These are phyloP conservation scores for Naegleria lovaniensis DNA, from an alignment of 208 protist species.

Conservation along the genomic window DNA sequence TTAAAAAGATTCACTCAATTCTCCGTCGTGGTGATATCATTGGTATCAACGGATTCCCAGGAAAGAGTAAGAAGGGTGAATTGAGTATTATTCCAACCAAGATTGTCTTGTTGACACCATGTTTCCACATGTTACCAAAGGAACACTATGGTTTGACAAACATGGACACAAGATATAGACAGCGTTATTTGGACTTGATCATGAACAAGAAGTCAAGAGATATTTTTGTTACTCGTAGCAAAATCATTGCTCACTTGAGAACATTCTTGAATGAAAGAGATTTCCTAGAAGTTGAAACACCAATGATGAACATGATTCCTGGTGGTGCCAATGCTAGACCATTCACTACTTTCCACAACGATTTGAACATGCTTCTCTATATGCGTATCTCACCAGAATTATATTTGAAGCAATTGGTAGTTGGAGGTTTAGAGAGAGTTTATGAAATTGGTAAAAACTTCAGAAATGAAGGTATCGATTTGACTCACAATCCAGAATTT, in stretches of 20 bases:
- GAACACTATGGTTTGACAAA: slow-evolving; percentile 82
- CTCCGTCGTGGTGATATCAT: slow-evolving; percentile 97
- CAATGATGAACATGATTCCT: slow-evolving; percentile 96
- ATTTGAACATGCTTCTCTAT: slow-evolving; percentile 94
- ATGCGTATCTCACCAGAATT: slow-evolving; percentile 99
- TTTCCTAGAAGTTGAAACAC: slow-evolving; percentile 97
- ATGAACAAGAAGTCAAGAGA: slow-evolving; percentile 85
- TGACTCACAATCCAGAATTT: slow-evolving; percentile 95
- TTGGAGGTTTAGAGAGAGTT: slow-evolving; percentile 98
- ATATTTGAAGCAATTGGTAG: slow-evolving; percentile 98
- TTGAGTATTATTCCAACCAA: slow-evolving; percentile 72
- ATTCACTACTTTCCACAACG: slow-evolving; percentile 99
- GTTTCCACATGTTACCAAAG: slow-evolving; percentile 97
- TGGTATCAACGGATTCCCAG: slow-evolving; percentile 82
- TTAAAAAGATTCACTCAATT: slow-evolving; percentile 65
- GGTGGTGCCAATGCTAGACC: slow-evolving; percentile 97
- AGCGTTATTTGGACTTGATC: slow-evolving; percentile 99
- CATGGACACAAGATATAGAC: slow-evolving; percentile 86
- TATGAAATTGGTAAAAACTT: slow-evolving; percentile 99
- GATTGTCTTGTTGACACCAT: slow-evolving; percentile 85
- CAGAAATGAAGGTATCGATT: slow-evolving; percentile 90
- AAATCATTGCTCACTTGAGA: slow-evolving; percentile 94
- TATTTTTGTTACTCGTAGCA: slow-evolving; percentile 83
- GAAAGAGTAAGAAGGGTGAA: slow-evolving; percentile 73
- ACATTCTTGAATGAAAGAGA: slow-evolving; percentile 88